Evolutionary conservation across 2,329 filamentous ascomycete species (phyloP).

Genomic region (Lachnellula cervina): DNA sequence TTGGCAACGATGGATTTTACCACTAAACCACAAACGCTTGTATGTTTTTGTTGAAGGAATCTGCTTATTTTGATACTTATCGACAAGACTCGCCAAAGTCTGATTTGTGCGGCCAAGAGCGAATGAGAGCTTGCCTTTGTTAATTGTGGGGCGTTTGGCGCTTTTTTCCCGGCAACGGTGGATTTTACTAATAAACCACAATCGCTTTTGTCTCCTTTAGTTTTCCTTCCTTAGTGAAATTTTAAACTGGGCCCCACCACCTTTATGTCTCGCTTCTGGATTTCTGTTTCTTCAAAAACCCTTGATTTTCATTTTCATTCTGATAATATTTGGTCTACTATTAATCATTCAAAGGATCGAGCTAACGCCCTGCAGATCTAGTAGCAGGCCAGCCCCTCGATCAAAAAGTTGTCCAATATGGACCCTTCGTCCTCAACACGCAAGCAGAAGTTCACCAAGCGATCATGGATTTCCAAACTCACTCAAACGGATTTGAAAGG

Average conservation of each 20-base stretch:
- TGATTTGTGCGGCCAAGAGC: background rate
- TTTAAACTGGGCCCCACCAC: too few species aligned
- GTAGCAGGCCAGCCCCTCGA: constrained; percentile 76
- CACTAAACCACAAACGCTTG: constrained; percentile 27
- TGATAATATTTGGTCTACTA: background rate
- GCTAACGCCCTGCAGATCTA: constrained; percentile 45
- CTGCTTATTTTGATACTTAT: constrained; percentile 8
- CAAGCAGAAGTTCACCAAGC: constrained; percentile 72
- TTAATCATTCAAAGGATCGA: background rate
- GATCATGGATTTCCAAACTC: constrained; percentile 67
- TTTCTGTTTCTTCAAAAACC: too few species aligned
- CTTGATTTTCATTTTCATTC: too few species aligned
- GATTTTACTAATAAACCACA: constrained; percentile 29
- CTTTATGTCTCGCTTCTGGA: too few species aligned
- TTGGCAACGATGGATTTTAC: constrained; percentile 29
- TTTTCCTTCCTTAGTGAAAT: background rate
- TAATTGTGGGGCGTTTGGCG: background rate
- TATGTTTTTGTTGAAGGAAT: background rate
- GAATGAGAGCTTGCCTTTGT: background rate
- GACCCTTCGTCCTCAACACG: constrained; percentile 73
- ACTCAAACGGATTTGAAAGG: constrained; percentile 74
- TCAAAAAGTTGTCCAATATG: constrained; percentile 78
- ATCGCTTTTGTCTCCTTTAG: constrained; percentile 11
- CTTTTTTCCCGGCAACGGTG: constrained; percentile 24
- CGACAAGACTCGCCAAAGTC: background rate